Base-by-base conservation (phyloP, 2,329 filamentous ascomycete genomes). In the Rugonectria rugulosa region DNA sequence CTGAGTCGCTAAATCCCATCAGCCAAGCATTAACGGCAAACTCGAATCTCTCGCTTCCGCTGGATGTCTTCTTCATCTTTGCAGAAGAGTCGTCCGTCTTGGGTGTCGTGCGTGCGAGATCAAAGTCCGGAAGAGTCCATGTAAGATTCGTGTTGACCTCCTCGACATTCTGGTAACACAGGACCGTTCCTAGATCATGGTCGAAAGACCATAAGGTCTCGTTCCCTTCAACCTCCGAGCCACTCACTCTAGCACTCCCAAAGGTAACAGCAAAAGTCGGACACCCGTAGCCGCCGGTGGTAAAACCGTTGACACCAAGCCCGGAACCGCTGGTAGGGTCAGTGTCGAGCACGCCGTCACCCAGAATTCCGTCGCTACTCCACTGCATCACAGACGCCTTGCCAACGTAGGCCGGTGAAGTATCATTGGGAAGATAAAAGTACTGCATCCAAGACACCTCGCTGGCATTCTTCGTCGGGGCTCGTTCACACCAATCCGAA, bases 161-260 rank as follows among this genome's bases (percentile, higher is more conserved):
- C 29, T 67, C 65, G 2, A 67, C 31, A 11, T 61, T 66, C 36
- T 65, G 65, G 41, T 64, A 66, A 45, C 65, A 68, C 17, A 68
- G 24, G 20, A 63, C 27, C 1, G 60, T 67, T 4, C 54, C 59
- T 3, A 68, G 49, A 34, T 67, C 61, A 37, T 58, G 54, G 21
- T 65, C 60, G 12, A 66, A 62, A 2, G 38, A 36, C 57, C 54
- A 62, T 3, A 24, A 23, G 2, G 43, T 62, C 7, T 27, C 27
- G 42, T 60, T 61, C 9, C 57, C 57, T 5, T 24, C 17, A 15
- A 41, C 42, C 15, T 47, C 24, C 12, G 14, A 34, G 27, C 44
- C 37, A 10, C 40, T 59, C 19, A 45, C 55, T 7, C 45, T 41
- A 4, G 54, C 41, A 4, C 31, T 61, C 24, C 58, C 60, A 5